phyloP scores from a whole-genome alignment of 2,329 filamentous ascomycete genomes.

The Zymoseptoria passerinii region DNA sequence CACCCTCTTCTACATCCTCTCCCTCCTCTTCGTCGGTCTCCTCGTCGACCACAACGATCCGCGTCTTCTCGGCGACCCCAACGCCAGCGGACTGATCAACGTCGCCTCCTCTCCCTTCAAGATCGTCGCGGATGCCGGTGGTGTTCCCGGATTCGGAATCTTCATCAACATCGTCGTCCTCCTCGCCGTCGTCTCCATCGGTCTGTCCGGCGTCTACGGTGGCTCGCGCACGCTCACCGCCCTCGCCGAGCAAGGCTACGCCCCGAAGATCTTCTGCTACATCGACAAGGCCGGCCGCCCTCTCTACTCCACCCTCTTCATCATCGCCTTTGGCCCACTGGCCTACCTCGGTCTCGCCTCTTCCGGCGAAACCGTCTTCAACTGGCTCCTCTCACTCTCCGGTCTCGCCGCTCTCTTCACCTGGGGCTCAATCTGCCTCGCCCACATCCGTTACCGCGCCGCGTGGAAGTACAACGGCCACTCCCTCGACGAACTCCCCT shows the following conservation, averaged over 20 bases:
- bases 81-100: constrained; percentile 45
- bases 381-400: constrained; percentile 61
- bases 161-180: constrained; percentile 96
- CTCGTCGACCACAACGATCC: constrained; percentile 66
- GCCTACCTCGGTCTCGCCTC: constrained; percentile 50
- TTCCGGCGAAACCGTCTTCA: constrained; percentile 44
- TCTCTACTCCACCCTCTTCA: constrained; percentile 41
- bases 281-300: constrained; percentile 56
- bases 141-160: constrained; percentile 71
- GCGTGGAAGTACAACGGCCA: constrained; percentile 55
- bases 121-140: constrained; percentile 71
- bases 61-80: constrained; percentile 46
- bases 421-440: constrained; percentile 60
- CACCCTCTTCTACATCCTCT: constrained; percentile 79
- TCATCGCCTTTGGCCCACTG: constrained; percentile 46
- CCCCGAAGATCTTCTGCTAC: constrained; percentile 48
- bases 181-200: constrained; percentile 73
- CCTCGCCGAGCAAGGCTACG: constrained; percentile 67
- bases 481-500: constrained; percentile 68
- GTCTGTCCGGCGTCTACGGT: constrained; percentile 69
- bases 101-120: constrained; percentile 82
- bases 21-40: constrained; percentile 70
- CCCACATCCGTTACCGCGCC: constrained; percentile 58
- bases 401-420: constrained; percentile 67
- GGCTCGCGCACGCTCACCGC: constrained; percentile 84